These are phyloP conservation scores for Halophytophthora batemanensis DNA, from an alignment of 352 stramenopile genomes.

Conservation along the genomic window DNA sequence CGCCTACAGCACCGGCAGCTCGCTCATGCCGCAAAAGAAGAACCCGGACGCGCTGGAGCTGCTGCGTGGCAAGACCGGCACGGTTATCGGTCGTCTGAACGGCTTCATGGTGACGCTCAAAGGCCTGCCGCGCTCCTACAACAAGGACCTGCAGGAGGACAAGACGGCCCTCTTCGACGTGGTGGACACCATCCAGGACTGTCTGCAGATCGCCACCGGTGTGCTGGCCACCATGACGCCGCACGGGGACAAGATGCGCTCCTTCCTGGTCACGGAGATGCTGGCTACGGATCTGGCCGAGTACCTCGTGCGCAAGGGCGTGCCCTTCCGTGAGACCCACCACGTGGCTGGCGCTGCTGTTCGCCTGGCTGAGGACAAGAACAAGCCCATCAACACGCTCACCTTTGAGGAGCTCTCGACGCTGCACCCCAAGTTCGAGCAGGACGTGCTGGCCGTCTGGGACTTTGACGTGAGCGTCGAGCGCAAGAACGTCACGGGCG, in stretches of 20 bases:
- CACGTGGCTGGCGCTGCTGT: slow-evolving; percentile 96
- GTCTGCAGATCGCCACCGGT: slow-evolving; percentile 94
- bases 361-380: slow-evolving; percentile 89
- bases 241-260: slow-evolving; percentile 92
- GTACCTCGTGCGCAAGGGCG: slow-evolving; percentile 98
- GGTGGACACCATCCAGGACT: slow-evolving; percentile 97
- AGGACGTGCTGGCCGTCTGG: slow-evolving; percentile 89
- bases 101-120: slow-evolving; percentile 97
- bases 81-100: slow-evolving; percentile 93
- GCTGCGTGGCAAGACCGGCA: slow-evolving; percentile 95
- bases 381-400: slow-evolving; percentile 80
- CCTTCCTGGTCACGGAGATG: slow-evolving; percentile 98
- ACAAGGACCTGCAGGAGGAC: slow-evolving; percentile 99
- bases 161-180: slow-evolving; percentile 98
- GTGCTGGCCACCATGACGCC: slow-evolving; percentile 96
- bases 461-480: slow-evolving; percentile 90
- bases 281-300: slow-evolving; percentile 98
- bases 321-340: slow-evolving; percentile 99
- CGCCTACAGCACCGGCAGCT: slow-evolving; percentile 97
- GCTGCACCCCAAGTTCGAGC: slow-evolving; percentile 88
- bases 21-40: slow-evolving; percentile 99
- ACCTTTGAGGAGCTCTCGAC: slow-evolving; percentile 88
- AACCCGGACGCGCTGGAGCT: slow-evolving; percentile 99
- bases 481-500: slow-evolving; percentile 87
- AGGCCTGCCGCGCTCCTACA: slow-evolving; percentile 96